A percentile compares a stretch with the other conserved stretches of the same genome.
These are phyloP conservation scores for Orbilia oligospora DNA, from an alignment of 2,329 filamentous ascomycete genomes.

Conservation along the genomic window DNA sequence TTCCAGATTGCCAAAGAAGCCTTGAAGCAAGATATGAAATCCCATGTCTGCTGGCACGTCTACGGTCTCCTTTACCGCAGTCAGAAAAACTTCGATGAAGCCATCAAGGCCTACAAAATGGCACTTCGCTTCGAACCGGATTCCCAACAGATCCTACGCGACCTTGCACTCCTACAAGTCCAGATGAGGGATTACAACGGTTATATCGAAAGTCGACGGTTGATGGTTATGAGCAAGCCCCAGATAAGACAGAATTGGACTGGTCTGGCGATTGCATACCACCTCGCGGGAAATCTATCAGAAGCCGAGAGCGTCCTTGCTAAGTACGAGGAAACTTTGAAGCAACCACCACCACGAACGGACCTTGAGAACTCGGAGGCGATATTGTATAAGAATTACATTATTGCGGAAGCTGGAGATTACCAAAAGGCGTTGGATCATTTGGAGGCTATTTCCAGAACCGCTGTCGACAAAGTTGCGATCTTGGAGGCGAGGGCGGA, in stretches of 20 bases:
- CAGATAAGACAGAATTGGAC: conserved; percentile 94
- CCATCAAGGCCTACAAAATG: conserved; percentile 99
- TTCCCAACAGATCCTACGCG: conserved; percentile 91
- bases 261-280: conserved; percentile 92
- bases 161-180: conserved; percentile 91
- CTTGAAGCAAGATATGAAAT: conserved; percentile 96
- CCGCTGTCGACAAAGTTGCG: conserved; percentile 84
- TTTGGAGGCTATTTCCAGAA: conserved; percentile 81
- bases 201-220: conserved; percentile 88
- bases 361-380: conserved; percentile 96
- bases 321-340: conserved; percentile 93
- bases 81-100: conserved; percentile 98
- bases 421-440: conserved; percentile 87
- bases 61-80: conserved; percentile 94
- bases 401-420: conserved; percentile 92
- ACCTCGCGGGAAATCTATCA: conserved; percentile 85
- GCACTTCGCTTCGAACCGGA: conserved; percentile 94
- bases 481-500: conserved; percentile 88
- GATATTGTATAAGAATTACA: conserved; percentile 91
- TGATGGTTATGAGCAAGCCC: conserved; percentile 88
- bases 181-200: conserved; percentile 97
- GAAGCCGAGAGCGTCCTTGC: conserved; percentile 92
- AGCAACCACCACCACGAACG: conserved; percentile 75
- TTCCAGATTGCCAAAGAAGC: conserved; percentile 94
- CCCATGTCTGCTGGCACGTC: conserved; percentile 99